Base-by-base conservation (phyloP, 2,329 filamentous ascomycete species). In the Botrytis byssoidea region DNA sequence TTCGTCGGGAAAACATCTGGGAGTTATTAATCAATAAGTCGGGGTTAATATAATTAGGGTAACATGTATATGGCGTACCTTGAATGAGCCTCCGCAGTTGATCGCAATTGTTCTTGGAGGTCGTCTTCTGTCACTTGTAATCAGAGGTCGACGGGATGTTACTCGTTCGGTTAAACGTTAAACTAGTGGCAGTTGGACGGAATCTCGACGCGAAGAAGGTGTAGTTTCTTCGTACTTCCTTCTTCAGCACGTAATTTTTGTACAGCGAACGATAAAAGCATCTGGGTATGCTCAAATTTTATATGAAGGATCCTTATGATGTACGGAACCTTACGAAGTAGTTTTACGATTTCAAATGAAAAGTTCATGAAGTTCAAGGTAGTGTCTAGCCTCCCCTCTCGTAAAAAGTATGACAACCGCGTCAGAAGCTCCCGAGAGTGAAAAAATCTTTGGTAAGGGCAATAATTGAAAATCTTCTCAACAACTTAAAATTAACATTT, bases 1-100 rank as follows among this genome's bases (percentile, higher is more conserved):
- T 83, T 84, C 87, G 87, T 83, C 86, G 86, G 77, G 86, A 84
- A 82, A 91, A 85, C 89, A 91, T 91, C 88, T 91, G 60, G 42
- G 16, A 65, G 32, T 48, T 60, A 44, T 74, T 77, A 8, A 48
- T 72, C n/a, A 69, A 51, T 7, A 68, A 48, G 3, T 22, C 16
- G n/a, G 60, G 6, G 22, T 32, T 32, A 4, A 44, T 25, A 42
- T 2, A 6, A 9, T 40, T n/a, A 16, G 22, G 32, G 22, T 5
- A 9, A 48, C 2, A 22, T 29, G 51, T 57, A 60, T 61, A 42
- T 46, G 44, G 35, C 46, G 46, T 69, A 69, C 71, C 64, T 72
- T 72, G 71, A 61, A 44, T 72, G 71, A 69, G 63, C 63, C 48
- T 68, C 51, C 63, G 48, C 22, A 60, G 59, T 60, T 69, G 32